Base-by-base conservation (phyloP, 192 early-diverging fungal genomes). In the Backusella parvicylindrica region DNA sequence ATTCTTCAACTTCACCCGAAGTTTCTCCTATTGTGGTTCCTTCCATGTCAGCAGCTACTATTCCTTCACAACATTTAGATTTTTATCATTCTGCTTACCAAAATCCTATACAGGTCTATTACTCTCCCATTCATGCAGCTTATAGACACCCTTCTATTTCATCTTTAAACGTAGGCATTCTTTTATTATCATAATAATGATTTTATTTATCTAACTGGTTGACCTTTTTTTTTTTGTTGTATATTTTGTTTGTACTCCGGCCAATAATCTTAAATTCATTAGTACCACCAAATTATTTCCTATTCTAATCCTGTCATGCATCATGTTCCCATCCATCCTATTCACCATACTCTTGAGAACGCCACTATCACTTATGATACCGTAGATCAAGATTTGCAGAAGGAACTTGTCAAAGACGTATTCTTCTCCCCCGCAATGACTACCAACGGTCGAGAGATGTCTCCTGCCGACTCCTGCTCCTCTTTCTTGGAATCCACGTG, bases 331-430 rank as follows among this genome's bases (percentile, higher is more conserved):
- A 74, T 56, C 30, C 53, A 49, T 43, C 76, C 81, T 49, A 82
- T 82, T 37, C 81, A 82, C 40, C 81, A 82, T 21, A 82, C 81
- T 1, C 74, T 82, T 7, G 77, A 78, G 28, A 82, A 82, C 60
- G 76, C 76, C 12, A 82, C 81, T 1, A 82, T 82, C 50, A 76
- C 65, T 2, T 82, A 76, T 75, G 81, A 82, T 50, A 75, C 63
- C 12, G 50, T 70, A 4, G 75, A 77, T 8, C 41, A 56, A 16
- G 18, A 68, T 35, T 64, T 50, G 12, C 71, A 77, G 23, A 79
- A 71, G 33, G 77, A 79, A 5, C 68, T 76, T 30, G 77, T 77
- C 2, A 79, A 79, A 30, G 79, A 81, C 47, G 79, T 81, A 4
- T 81, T 81, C 26, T 76, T 81, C 35, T 81, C 79, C 0, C 75